These are phyloP conservation scores for Lathyrus sativus DNA, from an alignment of 306 rosid genomes.

Conservation along the genomic window DNA sequence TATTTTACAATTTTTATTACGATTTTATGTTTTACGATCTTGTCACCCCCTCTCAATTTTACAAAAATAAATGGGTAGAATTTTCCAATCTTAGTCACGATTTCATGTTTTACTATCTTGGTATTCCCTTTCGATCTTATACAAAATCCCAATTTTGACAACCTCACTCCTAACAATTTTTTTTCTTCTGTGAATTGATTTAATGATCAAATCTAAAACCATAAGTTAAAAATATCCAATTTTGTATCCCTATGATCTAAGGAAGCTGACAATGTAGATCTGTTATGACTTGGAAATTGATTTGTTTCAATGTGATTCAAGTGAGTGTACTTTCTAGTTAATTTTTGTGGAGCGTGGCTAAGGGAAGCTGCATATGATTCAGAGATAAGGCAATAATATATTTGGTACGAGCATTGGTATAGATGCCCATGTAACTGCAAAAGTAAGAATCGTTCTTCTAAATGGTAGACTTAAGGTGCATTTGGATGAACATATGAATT, in stretches of 20 bases:
- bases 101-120: no score
- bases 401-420: not conserved
- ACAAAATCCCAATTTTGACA: no score
- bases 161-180: no score
- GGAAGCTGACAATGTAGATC: not conserved
- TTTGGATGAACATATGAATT: not conserved
- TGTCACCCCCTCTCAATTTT: no score
- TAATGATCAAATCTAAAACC: conserved; percentile 1
- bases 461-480: not conserved
- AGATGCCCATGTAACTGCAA: not conserved
- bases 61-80: no score
- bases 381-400: not conserved
- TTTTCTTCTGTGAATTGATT: not conserved
- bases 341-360: not conserved
- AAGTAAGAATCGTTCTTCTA: not conserved
- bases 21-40: no score
- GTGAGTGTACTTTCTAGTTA: not conserved
- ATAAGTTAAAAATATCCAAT: not conserved
- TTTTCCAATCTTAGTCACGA: no score
- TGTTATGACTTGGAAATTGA: not conserved
- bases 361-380: not conserved
- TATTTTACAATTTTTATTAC: no score
- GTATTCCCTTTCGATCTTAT: no score
- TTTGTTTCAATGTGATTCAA: not conserved
- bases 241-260: not conserved